Conservation (phyloP, 306 rosid genomes). For the Vicia villosa region DNA sequence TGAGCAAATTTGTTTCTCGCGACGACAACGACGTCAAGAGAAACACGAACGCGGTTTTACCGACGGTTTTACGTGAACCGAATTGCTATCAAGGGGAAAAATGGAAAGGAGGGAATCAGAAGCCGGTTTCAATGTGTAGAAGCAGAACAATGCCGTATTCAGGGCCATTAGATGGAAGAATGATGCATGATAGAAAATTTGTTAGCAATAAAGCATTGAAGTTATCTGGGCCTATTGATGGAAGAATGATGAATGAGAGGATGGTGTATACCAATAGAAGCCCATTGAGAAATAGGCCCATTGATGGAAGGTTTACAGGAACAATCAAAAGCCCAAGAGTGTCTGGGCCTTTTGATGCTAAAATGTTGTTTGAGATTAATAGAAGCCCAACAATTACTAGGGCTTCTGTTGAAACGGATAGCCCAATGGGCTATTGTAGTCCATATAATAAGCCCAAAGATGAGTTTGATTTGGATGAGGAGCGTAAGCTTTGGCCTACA, state of each 20-base stretch:
- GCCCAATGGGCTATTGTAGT: constrained; percentile 46
- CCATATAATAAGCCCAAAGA: constrained; percentile 48
- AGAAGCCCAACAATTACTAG: constrained; percentile 45
- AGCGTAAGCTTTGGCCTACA: constrained; percentile 72
- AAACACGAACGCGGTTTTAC: constrained; percentile 24
- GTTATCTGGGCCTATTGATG: constrained; percentile 86
- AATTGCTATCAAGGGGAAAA: constrained; percentile 40
- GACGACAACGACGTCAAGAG: constrained; percentile 28
- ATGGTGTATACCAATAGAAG: constrained; percentile 46
- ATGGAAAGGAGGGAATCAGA: constrained; percentile 44
- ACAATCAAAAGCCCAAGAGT: constrained; percentile 52
- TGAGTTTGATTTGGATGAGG: constrained; percentile 48
- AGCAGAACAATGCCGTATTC: constrained; percentile 62
- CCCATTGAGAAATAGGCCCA: constrained; percentile 43
- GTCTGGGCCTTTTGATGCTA: constrained; percentile 53
- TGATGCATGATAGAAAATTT: constrained; percentile 41
- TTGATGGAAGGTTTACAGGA: constrained; percentile 40
- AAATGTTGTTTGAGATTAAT: constrained; percentile 21
- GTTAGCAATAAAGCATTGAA: constrained; percentile 32
- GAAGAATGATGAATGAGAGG: constrained; percentile 52
- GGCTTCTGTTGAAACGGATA: constrained; percentile 41
- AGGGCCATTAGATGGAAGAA: constrained; percentile 84
- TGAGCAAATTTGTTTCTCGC: constrained; percentile 41
- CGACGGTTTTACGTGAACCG: constrained; percentile 22
- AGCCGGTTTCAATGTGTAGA: constrained; percentile 27